A percentile compares a stretch with the other conserved stretches of the same genome.
These are phyloP conservation scores for Kokia cookei DNA, from an alignment of 441 rosid genomes.

Conservation along the genomic window DNA sequence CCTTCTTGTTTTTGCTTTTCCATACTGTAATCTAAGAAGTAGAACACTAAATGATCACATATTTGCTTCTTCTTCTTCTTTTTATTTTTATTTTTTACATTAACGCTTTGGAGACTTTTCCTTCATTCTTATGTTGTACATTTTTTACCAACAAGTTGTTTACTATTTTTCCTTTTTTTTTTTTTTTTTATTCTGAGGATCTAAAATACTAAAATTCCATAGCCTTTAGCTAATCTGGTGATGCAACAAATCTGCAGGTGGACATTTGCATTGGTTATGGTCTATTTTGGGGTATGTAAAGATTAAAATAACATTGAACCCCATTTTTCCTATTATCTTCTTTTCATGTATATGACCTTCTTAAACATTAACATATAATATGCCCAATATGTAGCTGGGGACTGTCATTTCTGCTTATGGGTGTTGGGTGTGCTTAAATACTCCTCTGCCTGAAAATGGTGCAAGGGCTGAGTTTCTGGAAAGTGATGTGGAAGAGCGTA, in stretches of 20 bases:
- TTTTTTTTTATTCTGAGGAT: background rate
- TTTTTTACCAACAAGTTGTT: background rate
- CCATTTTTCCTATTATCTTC: background rate
- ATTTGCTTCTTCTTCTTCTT: background rate
- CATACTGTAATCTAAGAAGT: background rate
- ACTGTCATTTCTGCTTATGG: conserved; percentile 63
- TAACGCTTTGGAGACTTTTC: background rate
- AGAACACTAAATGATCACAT: background rate
- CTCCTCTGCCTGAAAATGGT: conserved; percentile 16
- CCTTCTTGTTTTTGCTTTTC: background rate
- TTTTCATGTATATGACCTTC: background rate
- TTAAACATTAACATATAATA: background rate
- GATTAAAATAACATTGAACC: background rate
- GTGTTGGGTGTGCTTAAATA: conserved; percentile 38
- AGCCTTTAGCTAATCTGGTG: background rate
- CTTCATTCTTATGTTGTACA: background rate
- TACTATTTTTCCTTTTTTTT: background rate
- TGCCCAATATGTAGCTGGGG: conserved; percentile 44
- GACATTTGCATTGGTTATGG: conserved; percentile 66
- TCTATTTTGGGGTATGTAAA: conserved; percentile 71
- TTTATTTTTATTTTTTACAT: background rate
- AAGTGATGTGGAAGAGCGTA: conserved; percentile 28
- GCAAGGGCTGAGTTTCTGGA: conserved; percentile 12
- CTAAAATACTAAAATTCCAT: background rate
- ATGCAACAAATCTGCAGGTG: conserved; percentile 48